Conservation (phyloP, 495 filamentous ascomycete genomes). For the Penicillium crystallinum region DNA sequence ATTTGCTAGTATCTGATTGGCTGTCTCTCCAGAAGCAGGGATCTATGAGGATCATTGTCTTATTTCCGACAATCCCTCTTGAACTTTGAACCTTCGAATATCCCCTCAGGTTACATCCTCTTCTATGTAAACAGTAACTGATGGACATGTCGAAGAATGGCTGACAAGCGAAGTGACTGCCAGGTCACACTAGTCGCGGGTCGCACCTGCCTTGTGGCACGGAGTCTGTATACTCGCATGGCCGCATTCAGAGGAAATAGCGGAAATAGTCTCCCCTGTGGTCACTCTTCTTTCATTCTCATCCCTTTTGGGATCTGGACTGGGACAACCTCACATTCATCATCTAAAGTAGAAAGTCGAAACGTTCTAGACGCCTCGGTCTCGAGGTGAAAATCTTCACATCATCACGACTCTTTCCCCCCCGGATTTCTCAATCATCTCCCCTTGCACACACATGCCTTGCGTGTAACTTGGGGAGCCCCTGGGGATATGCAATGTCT, state of each 20-base stretch:
- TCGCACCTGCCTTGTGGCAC: conserved; percentile 2
- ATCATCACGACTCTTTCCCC: background rate
- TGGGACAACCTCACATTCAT: background rate
- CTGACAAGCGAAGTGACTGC: too few relatives aligned
- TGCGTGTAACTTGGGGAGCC: background rate
- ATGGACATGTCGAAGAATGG: too few relatives aligned
- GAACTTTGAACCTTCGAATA: too few relatives aligned
- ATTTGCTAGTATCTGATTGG: background rate
- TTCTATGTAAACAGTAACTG: too few relatives aligned
- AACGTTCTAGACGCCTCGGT: background rate
- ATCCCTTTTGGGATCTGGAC: background rate
- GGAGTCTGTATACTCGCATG: background rate
- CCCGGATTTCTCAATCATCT: background rate
- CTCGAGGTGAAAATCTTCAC: background rate
- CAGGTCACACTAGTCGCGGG: background rate
- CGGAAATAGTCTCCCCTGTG: background rate
- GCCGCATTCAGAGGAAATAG: background rate
- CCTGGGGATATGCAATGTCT: background rate
- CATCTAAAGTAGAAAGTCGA: background rate
- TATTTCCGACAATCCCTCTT: background rate
- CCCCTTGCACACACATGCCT: background rate
- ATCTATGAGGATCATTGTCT: background rate
- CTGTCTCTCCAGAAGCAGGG: background rate
- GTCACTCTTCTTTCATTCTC: background rate
- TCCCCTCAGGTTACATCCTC: background rate